Base-by-base conservation (phyloP, 1,284 basidiomycete species). In the Austropuccinia psidii region DNA sequence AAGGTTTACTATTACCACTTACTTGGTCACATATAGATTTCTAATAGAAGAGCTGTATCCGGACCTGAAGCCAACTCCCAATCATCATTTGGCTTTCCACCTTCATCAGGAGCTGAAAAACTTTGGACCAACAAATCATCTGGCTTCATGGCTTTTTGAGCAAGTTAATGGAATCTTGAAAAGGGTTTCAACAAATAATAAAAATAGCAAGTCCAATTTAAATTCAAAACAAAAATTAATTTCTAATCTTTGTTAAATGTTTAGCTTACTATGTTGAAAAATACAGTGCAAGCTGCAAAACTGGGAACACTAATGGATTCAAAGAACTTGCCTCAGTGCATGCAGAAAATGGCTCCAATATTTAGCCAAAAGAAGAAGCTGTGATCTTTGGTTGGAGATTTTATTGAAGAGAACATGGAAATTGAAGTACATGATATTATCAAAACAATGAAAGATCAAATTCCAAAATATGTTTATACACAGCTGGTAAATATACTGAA, bases 1-100 rank as follows among this genome's bases (percentile, higher is more conserved):
- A 45, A 66, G 33, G 19, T 21, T 33, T 66, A 66, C 21, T 49
- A 50, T 9, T 33, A 35, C 27, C 64, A n/a, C n/a, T n/a, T n/a
- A 66, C n/a, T 19, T 66, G 19, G 33, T 39, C 6, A 31, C 64
- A 9, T 66, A 66, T 52, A 11, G 64, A 33, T 60, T 33, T 37
- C 21, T 50, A 17, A 33, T 5, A 8, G 19, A 4, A 50, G 21
- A 65, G 4, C n/a, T n/a, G n/a, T n/a, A 45, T 31, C 50, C 52
- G 5, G 24, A 55, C 33, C 21, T 68, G 6, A 57, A 45, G 8
- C 66, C 66, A 29, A 68, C 66, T 27, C 66, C 66, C 11, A 68
- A 68, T 45, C 66, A 68, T 37, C 66, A 68, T 43, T 55, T 68
- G 66, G 66, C 66, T 37, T 68, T 27, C 57, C 66, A 68, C 15